Evolutionary conservation across 2,329 filamentous ascomycete species (phyloP), one percentile per base, ranked within the genome.

Genomic region (Plenodomus tracheiphilus): DNA sequence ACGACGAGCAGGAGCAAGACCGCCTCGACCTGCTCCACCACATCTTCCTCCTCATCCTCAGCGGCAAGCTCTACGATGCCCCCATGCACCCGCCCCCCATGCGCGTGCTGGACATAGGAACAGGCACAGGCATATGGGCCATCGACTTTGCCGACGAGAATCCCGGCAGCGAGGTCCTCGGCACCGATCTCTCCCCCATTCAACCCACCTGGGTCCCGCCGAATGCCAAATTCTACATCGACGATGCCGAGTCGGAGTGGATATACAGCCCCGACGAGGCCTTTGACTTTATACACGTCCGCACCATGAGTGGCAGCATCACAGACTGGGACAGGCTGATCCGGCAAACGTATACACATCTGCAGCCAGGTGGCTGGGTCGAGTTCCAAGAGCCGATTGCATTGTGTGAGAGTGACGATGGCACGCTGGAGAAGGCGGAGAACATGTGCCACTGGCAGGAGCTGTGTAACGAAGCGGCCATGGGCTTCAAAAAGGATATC

Each of bases 241-340:
- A 76, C 60, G 72, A 76, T 46, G 67, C 66, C 42, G 72, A 75
- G 49, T 56, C 61, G 28, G 68, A 73, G 15, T 76, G 74, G 74
- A 57, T 70, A 4, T 71, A 70, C 32, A 37, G 45, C 8, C 44
- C 56, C 11, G 49, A 56, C 39, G 72, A 79, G 44, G 47, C 46
- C 2, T 72, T 71, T 47, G 68, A 72, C 51, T 67, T 63, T 43
- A 68, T 73, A 18, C 69, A 72, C 47, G 51, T 54, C 36, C 65
- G 70, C 30, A 65, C 63, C 40, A 38, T 73, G 52, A 53, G 46
- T 9, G 66, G 67, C 15, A 46, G 56, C 18, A 69, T 73, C 18
- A 48, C 42, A 28, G 68, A 73, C 54, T 73, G 70, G 70, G 64
- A 66, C 39, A 43, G 48, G 20, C 56, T 72, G 21, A 53, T 61